Base-by-base conservation (phyloP, 164 flowering plant species). In the Echeveria elegans region DNA sequence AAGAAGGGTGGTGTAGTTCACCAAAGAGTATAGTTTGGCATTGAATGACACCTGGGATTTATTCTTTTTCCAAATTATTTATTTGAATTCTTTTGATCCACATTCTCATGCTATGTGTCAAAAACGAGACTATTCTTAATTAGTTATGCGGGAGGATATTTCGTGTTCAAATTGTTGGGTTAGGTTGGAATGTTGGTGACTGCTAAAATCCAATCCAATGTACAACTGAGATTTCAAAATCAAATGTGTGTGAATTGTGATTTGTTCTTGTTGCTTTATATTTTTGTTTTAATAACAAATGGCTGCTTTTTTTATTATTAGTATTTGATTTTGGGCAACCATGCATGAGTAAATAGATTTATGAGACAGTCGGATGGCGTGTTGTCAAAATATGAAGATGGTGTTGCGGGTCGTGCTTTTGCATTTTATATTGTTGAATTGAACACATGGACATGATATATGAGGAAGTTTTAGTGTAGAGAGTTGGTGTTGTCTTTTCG, bases 121-220 rank as follows among this genome's bases (percentile, higher is more conserved):
- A 56, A 56, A 28, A 26, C 18, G 32, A 56, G 26, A 26, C 19
- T 11, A 26, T 23, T 21, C 10, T 53, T 26, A 21, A 24, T 53
- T 53, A 23, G 29, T 21, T 24, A 23, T 56, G 19, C 5, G 18
- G 4, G 32, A 11, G 61, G 32, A 56, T 56, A 56, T 56, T 11
- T 56, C 23, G 32, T 56, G 61, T 28, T 56, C 15, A 15, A 28
- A 56, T 56, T 56, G 61, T 56, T 56, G 61, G 61, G 61, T 29
- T 56, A 56, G 61, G 61, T 56, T 56, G 61, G 61, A 56, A 28
- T 56, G n/a, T 56, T 56, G 61, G 61, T 56, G 19, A 56, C 61
- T 56, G 61, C 61, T 28, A 56, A 56, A 19, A 56, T 56, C 32
- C 61, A 56, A 56, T 56, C 61, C 32, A 15, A 56, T 56, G 61